Conservation (phyloP, 495 filamentous ascomycete genomes). For the Aspergillus conjunctus region DNA sequence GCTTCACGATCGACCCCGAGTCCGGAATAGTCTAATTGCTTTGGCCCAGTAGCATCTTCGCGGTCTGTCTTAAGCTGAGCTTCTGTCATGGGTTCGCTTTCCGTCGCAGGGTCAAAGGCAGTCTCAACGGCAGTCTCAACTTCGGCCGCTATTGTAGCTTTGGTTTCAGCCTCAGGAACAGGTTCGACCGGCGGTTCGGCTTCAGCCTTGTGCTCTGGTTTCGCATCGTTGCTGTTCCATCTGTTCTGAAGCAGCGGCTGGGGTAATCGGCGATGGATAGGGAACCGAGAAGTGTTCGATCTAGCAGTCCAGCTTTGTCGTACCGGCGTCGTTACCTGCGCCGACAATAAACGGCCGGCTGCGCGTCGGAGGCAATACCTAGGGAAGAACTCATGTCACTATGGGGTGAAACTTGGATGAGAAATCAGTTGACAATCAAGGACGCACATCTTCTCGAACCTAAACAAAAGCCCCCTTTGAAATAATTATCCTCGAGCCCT, state of each 20-base stretch:
- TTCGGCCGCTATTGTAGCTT: not conserved
- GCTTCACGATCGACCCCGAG: not conserved
- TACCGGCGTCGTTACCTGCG: slow-evolving; percentile 46
- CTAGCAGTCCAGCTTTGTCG: slow-evolving; percentile 46
- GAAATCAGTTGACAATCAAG: not conserved
- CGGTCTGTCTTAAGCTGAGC: not conserved
- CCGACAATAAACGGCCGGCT: slow-evolving; percentile 57
- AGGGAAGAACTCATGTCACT: not conserved
- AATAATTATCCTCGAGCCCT: too few species aligned
- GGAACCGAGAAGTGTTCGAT: slow-evolving; percentile 30
- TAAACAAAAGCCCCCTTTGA: too few species aligned
- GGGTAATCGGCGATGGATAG: slow-evolving; percentile 26
- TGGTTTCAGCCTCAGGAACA: not conserved
- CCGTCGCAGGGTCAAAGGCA: too few species aligned
- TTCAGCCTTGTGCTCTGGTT: slow-evolving; percentile 17
- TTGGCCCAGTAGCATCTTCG: too few species aligned
- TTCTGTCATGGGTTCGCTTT: not conserved
- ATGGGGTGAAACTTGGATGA: not conserved
- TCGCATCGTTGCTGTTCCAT: slow-evolving; percentile 44
- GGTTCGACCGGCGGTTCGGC: not conserved
- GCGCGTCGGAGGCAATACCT: slow-evolving; percentile 55
- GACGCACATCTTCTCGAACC: not conserved
- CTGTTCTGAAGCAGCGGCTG: slow-evolving; percentile 40
- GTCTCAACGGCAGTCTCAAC: not conserved
- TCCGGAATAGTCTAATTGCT: too few species aligned